Percentiles rank a stretch among this genome's conserved stretches.
Conservation (phyloP, 768 basidiomycete genomes). For the Auriscalpium microsporum region DNA sequence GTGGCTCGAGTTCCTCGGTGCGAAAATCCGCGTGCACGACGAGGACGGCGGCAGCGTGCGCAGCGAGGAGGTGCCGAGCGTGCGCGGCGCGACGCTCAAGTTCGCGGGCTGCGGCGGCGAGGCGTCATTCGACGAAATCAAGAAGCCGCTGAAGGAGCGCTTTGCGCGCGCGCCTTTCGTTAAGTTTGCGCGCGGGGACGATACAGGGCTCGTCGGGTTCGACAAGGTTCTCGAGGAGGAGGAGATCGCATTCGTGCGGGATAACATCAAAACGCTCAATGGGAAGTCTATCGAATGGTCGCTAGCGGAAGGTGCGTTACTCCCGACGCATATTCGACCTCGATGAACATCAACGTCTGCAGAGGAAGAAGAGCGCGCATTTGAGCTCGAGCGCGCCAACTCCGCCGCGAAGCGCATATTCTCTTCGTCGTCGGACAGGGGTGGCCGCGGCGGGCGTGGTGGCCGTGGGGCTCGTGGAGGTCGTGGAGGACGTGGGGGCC, state of each 20-base stretch:
- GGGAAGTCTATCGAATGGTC: slow-evolving; percentile 59
- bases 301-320: slow-evolving; percentile 44
- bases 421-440: slow-evolving; percentile 10
- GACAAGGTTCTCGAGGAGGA: slow-evolving; percentile 65
- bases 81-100: slow-evolving; percentile 37
- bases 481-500: slow-evolving; percentile 33
- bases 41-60: slow-evolving; percentile 44
- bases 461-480: slow-evolving; percentile 33
- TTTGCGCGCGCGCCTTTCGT: slow-evolving; percentile 41
- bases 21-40: slow-evolving; percentile 53
- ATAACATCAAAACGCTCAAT: slow-evolving; percentile 55
- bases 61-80: slow-evolving; percentile 33
- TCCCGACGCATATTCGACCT: background rate
- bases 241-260: slow-evolving; percentile 61
- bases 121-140: slow-evolving; percentile 58
- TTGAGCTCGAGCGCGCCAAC: slow-evolving; percentile 69
- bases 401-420: slow-evolving; percentile 48
- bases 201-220: slow-evolving; percentile 41
- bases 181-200: slow-evolving; percentile 37
- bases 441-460: background rate
- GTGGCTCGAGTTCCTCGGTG: slow-evolving; percentile 68
- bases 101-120: slow-evolving; percentile 46
- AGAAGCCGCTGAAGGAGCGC: slow-evolving; percentile 41
- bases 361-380: slow-evolving; percentile 68
- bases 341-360: background rate